Conservation (phyloP, 805 yeast genomes). For the Alloascoidea hylecoeti region DNA sequence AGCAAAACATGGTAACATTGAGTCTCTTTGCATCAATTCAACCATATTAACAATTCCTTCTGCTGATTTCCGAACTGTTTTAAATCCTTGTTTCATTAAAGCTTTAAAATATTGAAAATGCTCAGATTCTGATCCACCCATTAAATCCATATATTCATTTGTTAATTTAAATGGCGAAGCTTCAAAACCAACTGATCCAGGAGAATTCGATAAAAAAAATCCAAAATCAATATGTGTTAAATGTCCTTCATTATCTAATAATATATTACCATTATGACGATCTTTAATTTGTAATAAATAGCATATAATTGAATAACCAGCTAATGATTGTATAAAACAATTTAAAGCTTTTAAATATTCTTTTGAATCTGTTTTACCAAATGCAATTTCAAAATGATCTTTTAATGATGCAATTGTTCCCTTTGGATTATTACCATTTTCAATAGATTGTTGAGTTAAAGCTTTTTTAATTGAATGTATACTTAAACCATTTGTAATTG, state of each 20-base stretch:
- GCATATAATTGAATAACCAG: conserved; percentile 87
- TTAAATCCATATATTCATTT: conserved; percentile 71
- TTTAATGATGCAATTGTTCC: conserved; percentile 57
- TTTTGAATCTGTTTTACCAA: conserved; percentile 45
- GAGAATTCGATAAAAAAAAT: conserved; percentile 81
- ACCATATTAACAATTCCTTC: conserved; percentile 72
- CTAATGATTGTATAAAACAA: conserved; percentile 74
- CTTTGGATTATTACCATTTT: conserved; percentile 52
- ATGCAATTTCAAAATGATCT: conserved; percentile 69
- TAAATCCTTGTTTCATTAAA: conserved; percentile 61
- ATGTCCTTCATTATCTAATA: conserved; percentile 93
- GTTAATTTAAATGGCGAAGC: conserved; percentile 96
- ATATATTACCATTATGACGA: conserved; percentile 95
- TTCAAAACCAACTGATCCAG: conserved; percentile 95
- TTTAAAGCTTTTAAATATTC: conserved; percentile 66
- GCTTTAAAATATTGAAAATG: conserved; percentile 45
- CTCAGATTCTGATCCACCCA: conserved; percentile 66
- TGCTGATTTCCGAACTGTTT: conserved; percentile 54
- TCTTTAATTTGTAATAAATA: conserved; percentile 89
- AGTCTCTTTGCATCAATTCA: conserved; percentile 88
- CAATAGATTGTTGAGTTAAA: conserved; percentile 58
- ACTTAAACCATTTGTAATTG: conserved; percentile 89
- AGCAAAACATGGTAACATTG: conserved; percentile 81
- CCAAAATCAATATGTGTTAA: conserved; percentile 94
- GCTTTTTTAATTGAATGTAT: conserved; percentile 93